Conservation (phyloP, 768 basidiomycete species). For the Suillus cothurnatus region DNA sequence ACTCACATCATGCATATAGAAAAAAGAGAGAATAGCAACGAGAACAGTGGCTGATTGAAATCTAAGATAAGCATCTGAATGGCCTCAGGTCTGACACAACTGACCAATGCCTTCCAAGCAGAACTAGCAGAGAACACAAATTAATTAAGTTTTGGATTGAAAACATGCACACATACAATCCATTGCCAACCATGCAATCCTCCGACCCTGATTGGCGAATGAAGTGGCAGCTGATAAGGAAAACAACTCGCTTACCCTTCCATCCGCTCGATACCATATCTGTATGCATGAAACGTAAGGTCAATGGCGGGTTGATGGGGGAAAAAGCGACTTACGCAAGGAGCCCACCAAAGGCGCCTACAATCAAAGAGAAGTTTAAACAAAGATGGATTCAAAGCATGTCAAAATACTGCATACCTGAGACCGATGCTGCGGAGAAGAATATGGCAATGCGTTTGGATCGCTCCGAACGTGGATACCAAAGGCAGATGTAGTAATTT, state of each 20-base stretch:
- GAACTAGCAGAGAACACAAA: conserved; percentile 24
- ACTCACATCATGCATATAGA: conserved; percentile 55
- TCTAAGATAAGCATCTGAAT: background rate
- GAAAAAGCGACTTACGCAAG: conserved; percentile 38
- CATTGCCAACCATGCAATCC: conserved; percentile 40
- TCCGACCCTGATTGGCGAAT: conserved; percentile 14
- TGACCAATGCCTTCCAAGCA: conserved; percentile 33
- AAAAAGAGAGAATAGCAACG: conserved; percentile 36
- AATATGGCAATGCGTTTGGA: conserved; percentile 64
- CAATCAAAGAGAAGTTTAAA: background rate
- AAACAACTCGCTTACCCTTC: conserved; percentile 36
- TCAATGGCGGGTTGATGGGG: background rate
- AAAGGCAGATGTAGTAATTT: conserved; percentile 51
- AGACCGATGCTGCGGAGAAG: conserved; percentile 60
- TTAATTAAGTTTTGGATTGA: background rate
- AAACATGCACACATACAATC: conserved; percentile 30
- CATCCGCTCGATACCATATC: conserved; percentile 37
- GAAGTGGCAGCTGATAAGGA: background rate
- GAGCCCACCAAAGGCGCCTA: conserved; percentile 49
- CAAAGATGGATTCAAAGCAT: background rate
- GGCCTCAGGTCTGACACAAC: background rate
- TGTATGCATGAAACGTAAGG: conserved; percentile 15
- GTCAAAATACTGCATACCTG: conserved; percentile 34
- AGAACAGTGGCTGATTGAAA: conserved; percentile 22
- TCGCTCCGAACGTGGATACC: conserved; percentile 62